These are phyloP conservation scores for Echria macrotheca DNA, from an alignment of 495 filamentous ascomycete species.

Conservation along the genomic window DNA sequence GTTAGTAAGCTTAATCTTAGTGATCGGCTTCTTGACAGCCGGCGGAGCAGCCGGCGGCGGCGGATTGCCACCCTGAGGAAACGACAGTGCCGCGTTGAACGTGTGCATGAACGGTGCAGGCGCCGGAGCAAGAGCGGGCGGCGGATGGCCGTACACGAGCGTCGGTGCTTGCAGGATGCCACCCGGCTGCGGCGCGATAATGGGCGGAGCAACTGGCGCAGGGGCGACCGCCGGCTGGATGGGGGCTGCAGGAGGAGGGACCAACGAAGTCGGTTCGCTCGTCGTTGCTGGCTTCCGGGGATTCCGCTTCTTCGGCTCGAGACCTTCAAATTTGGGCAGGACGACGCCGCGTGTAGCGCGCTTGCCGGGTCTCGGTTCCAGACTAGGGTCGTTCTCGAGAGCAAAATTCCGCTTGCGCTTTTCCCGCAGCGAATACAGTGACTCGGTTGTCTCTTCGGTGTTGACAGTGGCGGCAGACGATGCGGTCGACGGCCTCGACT, in stretches of 20 bases:
- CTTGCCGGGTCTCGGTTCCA: conserved; percentile 21
- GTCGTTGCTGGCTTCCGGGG: conserved; percentile 16
- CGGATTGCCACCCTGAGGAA: conserved; percentile 12
- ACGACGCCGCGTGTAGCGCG: conserved; percentile 14
- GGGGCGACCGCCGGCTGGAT: conserved; percentile 14
- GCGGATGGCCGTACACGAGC: conserved; percentile 17
- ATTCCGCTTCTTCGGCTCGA: conserved; percentile 21
- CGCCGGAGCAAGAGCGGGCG: conserved; percentile 12
- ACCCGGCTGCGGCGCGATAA: conserved; percentile 4
- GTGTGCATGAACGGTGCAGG: conserved; percentile 28
- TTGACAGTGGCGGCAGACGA: conserved; percentile 23
- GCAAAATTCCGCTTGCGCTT: conserved; percentile 34
- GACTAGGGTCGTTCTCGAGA: conserved; percentile 31
- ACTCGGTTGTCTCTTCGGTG: conserved; percentile 28
- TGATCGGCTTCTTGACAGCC: conserved; percentile 27
- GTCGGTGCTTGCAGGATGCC: conserved; percentile 18
- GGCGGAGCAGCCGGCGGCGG: conserved; percentile 22
- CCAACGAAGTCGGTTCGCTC: conserved; percentile 11
- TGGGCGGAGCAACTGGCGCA: conserved; percentile 8
- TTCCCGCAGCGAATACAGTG: conserved; percentile 33
- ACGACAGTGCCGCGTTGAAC: conserved; percentile 21
- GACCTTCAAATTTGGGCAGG: conserved; percentile 6
- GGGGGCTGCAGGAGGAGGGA: conserved; percentile 13
- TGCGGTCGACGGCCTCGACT: conserved; percentile 31
- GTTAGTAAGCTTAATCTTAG: conserved; percentile 28